These are phyloP conservation scores for Kodamaea hsintzibuensis DNA, from an alignment of 805 yeast genomes.

Conservation along the genomic window DNA sequence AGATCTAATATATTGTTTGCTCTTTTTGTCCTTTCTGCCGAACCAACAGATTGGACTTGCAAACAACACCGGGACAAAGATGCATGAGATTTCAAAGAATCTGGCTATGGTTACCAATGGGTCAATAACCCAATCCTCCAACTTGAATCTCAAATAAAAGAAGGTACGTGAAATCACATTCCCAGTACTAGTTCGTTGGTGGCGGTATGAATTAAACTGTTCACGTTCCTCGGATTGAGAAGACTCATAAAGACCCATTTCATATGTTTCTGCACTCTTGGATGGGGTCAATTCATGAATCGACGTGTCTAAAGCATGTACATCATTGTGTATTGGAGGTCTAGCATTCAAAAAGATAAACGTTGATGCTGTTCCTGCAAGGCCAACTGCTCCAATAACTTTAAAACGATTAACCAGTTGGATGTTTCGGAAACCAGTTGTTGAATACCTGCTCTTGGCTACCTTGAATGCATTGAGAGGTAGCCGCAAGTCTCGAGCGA, in stretches of 20 bases:
- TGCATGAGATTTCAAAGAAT: slow-evolving; percentile 61
- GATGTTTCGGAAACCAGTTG: not conserved
- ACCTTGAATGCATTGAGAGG: not conserved
- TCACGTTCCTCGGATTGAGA: slow-evolving; percentile 57
- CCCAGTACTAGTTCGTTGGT: slow-evolving; percentile 20
- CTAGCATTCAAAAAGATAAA: not conserved
- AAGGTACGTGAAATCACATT: slow-evolving; percentile 29
- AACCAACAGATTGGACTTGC: slow-evolving; percentile 64
- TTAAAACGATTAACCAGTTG: not conserved
- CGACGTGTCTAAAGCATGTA: slow-evolving; percentile 30
- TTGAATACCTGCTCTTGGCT: not conserved
- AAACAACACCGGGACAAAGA: slow-evolving; percentile 71
- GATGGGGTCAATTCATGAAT: slow-evolving; percentile 47
- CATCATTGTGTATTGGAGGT: slow-evolving; percentile 21
- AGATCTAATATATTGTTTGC: slow-evolving; percentile 35
- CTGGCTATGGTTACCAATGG: slow-evolving; percentile 70
- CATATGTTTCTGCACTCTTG: slow-evolving; percentile 61
- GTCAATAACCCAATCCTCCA: slow-evolving; percentile 60
- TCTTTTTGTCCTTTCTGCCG: slow-evolving; percentile 45
- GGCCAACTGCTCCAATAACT: not conserved
- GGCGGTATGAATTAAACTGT: slow-evolving; percentile 37
- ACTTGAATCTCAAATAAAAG: slow-evolving; percentile 41
- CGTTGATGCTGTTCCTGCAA: slow-evolving; percentile 3
- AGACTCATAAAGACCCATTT: slow-evolving; percentile 60
- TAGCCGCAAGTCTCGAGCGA: slow-evolving; percentile 4